phyloP scores from a whole-genome alignment of 768 basidiomycete species.

The Candolleomyces efflorescens region DNA sequence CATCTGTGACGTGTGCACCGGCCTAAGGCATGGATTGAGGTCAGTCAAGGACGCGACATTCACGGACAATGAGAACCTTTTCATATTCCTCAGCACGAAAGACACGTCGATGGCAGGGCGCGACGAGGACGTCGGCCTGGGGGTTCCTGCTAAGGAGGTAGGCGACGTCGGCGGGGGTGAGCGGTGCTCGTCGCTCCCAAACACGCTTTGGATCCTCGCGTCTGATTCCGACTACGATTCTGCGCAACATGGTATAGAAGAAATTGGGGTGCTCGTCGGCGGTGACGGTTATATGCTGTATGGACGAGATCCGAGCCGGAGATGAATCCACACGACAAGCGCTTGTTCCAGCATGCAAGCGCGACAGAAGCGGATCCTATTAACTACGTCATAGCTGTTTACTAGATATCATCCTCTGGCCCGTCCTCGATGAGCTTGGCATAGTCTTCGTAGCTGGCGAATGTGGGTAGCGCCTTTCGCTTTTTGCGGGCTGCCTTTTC shows the following conservation, averaged over 20 bases:
- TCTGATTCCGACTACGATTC: slow-evolving; percentile 22
- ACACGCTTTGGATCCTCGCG: slow-evolving; percentile 76
- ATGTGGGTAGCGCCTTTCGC: slow-evolving; percentile 64
- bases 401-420: slow-evolving; percentile 59
- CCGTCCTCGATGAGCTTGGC: slow-evolving; percentile 79
- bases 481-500: slow-evolving; percentile 49
- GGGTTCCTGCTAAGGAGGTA: slow-evolving; percentile 50
- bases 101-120: slow-evolving; percentile 72
- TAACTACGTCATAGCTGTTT: neutral
- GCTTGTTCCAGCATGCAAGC: neutral
- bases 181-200: slow-evolving; percentile 84
- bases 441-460: slow-evolving; percentile 86
- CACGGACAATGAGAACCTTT: slow-evolving; percentile 39
- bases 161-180: slow-evolving; percentile 70
- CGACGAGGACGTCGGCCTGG: slow-evolving; percentile 65
- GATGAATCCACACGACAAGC: too few relatives aligned
- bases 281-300: too few relatives aligned
- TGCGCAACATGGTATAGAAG: too few relatives aligned
- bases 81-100: slow-evolving; percentile 61
- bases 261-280: too few relatives aligned
- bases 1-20: slow-evolving; percentile 62
- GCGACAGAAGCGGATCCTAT: neutral
- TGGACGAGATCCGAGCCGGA: too few relatives aligned
- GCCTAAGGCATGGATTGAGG: slow-evolving; percentile 55
- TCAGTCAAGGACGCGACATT: slow-evolving; percentile 2